These are phyloP conservation scores for Colletotrichum orchidophilum DNA, from an alignment of 2,329 filamentous ascomycete genomes.

Conservation along the genomic window DNA sequence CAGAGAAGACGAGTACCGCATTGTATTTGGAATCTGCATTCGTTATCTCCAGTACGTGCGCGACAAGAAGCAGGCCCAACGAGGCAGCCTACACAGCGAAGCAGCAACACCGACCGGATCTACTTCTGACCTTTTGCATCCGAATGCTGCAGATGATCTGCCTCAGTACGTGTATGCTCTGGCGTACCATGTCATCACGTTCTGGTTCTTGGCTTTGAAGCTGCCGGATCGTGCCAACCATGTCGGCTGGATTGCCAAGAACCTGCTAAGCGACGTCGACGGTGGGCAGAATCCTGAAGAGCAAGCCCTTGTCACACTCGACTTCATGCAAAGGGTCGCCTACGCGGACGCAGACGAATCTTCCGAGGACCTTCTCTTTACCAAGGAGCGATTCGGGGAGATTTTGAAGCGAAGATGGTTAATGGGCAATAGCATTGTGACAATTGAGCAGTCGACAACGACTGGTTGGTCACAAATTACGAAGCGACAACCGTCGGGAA, in stretches of 20 bases:
- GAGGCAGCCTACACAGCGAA: conserved; percentile 57
- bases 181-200: conserved; percentile 94
- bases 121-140: conserved; percentile 31
- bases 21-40: conserved; percentile 95
- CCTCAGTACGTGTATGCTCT: conserved; percentile 94
- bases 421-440: conserved; percentile 77
- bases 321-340: conserved; percentile 91
- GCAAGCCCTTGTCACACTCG: conserved; percentile 91
- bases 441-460: conserved; percentile 74
- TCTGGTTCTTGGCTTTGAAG: conserved; percentile 94
- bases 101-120: conserved; percentile 35
- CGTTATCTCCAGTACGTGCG: conserved; percentile 90
- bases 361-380: conserved; percentile 72
- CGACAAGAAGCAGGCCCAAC: conserved; percentile 65
- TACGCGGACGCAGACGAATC: conserved; percentile 88
- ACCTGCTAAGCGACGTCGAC: conserved; percentile 81
- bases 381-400: conserved; percentile 69
- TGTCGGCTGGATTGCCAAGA: conserved; percentile 90
- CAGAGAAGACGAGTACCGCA: conserved; percentile 89
- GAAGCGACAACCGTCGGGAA: conserved; percentile 76
- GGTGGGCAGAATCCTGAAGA: conserved; percentile 85
- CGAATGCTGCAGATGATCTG: conserved; percentile 69
- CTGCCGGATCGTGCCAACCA: conserved; percentile 84
- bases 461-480: conserved; percentile 77
- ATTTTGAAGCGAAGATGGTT: conserved; percentile 76